Conservation (phyloP, 805 yeast genomes). For the Cyberlindnera japonica region DNA sequence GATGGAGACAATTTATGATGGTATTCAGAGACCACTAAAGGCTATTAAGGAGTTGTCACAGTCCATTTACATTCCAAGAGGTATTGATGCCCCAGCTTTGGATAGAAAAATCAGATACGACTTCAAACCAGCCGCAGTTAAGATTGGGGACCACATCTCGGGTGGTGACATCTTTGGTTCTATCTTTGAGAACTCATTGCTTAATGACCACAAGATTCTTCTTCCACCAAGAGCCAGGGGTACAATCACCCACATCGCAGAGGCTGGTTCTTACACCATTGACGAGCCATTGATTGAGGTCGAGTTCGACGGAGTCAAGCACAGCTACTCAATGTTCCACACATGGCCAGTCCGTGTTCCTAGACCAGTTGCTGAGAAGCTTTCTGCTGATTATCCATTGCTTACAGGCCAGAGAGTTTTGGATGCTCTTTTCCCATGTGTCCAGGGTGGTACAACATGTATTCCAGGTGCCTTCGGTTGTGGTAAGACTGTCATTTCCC, state of each 20-base stretch:
- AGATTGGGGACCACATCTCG: constrained; percentile 94
- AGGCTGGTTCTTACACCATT: constrained; percentile 84
- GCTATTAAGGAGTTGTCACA: constrained; percentile 84
- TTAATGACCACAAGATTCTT: constrained; percentile 89
- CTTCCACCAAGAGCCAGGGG: constrained; percentile 99
- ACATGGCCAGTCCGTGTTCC: constrained; percentile 99
- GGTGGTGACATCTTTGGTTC: constrained; percentile 98
- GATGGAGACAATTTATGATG: constrained; percentile 98
- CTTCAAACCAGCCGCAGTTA: constrained; percentile 72
- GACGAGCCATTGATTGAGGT: constrained; percentile 89
- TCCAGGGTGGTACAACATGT: constrained; percentile 99
- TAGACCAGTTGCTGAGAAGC: constrained; percentile 94
- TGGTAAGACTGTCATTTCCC: constrained; percentile 98
- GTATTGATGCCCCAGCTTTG: constrained; percentile 95
- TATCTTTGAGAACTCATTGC: constrained; percentile 88
- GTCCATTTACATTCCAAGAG: constrained; percentile 97
- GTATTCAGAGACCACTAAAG: constrained; percentile 98
- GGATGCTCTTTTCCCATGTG: constrained; percentile 97
- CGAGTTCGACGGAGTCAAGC: constrained; percentile 86
- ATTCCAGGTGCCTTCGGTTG: constrained; percentile 99
- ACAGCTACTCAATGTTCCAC: constrained; percentile 89
- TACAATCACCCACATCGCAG: constrained; percentile 86
- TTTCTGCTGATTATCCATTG: constrained; percentile 90
- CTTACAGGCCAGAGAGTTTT: constrained; percentile 98
- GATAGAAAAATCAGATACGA: constrained; percentile 79